Conservation (phyloP, 129 eudicot genomes). For the Tanacetum coccineum region DNA sequence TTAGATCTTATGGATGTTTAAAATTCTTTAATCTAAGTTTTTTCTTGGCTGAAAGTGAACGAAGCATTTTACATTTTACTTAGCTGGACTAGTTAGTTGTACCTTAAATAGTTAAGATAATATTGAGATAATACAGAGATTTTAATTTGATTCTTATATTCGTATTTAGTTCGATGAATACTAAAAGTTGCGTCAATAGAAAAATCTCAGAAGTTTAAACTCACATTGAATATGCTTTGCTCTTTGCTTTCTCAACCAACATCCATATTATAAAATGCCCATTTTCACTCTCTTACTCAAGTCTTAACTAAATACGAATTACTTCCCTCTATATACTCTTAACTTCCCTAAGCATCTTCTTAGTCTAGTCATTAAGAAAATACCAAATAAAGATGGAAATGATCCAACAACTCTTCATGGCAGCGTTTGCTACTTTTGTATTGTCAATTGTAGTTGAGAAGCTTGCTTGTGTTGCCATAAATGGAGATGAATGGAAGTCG, state of each 20-base stretch:
- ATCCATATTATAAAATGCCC: constrained; percentile 3
- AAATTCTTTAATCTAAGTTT: not conserved
- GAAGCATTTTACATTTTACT: not conserved
- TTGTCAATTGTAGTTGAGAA: constrained; percentile 29
- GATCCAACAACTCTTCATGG: constrained; percentile 34
- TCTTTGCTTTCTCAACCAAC: constrained; percentile 13
- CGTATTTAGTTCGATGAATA: not conserved
- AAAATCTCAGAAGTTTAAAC: not conserved
- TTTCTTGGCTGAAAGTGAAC: not conserved
- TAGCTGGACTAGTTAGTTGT: not conserved
- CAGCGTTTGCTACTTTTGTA: constrained; percentile 29
- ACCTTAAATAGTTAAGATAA: not conserved
- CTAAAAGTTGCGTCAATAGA: not conserved
- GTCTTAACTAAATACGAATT: no score
- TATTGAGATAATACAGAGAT: not conserved
- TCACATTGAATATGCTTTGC: not conserved
- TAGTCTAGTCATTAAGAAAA: not conserved
- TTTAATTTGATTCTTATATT: not conserved
- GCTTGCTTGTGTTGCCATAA: constrained; percentile 12
- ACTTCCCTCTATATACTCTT: not conserved
- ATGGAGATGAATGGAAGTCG: constrained; percentile 17
- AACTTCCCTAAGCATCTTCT: not conserved
- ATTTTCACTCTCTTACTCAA: not conserved
- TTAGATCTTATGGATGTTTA: not conserved
- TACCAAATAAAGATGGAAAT: constrained; percentile 27